Conservation (phyloP, 2,329 filamentous ascomycete genomes). For the Cadophora malorum region DNA sequence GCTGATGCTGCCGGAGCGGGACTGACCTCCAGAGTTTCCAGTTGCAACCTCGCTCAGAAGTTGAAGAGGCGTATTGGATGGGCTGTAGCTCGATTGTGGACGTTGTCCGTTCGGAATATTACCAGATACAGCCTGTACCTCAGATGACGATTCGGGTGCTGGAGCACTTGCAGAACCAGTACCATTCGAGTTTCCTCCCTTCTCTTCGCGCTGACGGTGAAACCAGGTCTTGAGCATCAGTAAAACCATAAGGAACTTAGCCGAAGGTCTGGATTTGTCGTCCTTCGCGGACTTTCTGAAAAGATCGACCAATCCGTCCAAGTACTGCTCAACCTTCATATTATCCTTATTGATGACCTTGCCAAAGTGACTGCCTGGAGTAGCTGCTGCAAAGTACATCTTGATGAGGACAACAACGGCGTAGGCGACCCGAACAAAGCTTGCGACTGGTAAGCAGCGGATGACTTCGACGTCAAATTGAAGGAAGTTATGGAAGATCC, state of each 20-base stretch:
- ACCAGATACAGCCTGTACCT: conserved; percentile 1
- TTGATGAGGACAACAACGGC: conserved; percentile 65
- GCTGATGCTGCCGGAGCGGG: conserved; percentile 34
- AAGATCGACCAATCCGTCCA: conserved; percentile 73
- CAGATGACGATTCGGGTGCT: conserved; percentile 10
- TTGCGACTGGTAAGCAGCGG: conserved; percentile 56
- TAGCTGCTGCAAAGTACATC: conserved; percentile 65
- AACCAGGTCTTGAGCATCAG: conserved; percentile 72
- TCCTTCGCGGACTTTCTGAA: conserved; percentile 68
- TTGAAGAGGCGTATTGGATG: conserved; percentile 47
- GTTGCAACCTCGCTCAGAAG: conserved; percentile 51
- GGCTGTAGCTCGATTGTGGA: conserved; percentile 41
- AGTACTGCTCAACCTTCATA: conserved; percentile 69
- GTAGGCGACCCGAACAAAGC: conserved; percentile 61
- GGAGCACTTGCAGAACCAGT: not conserved
- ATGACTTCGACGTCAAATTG: conserved; percentile 54
- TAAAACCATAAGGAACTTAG: conserved; percentile 75
- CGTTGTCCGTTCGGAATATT: conserved; percentile 20
- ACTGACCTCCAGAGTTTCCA: conserved; percentile 42
- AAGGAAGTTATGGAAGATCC: conserved; percentile 58
- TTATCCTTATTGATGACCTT: conserved; percentile 71
- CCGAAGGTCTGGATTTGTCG: conserved; percentile 68
- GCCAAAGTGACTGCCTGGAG: conserved; percentile 70
- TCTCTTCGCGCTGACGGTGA: conserved; percentile 43
- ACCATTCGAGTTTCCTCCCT: conserved; percentile 19